Percentiles rank a stretch among this genome's conserved stretches.
These are phyloP conservation scores for Coelastrella sp. DNA, from an alignment of 139 green algal species.

Conservation along the genomic window DNA sequence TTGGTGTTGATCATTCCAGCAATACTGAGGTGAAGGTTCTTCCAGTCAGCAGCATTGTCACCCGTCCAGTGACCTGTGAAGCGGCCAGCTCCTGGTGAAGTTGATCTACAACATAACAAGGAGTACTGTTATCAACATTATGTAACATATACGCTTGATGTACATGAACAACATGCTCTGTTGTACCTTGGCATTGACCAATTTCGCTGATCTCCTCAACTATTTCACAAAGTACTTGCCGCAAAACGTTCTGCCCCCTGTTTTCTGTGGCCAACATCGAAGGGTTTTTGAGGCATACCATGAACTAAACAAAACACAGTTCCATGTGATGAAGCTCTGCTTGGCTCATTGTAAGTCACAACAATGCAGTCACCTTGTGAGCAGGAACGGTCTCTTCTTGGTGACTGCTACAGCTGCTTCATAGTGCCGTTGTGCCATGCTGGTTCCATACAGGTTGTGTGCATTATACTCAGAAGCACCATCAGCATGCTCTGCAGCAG, in stretches of 20 bases:
- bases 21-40: constrained; percentile 33
- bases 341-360: too few species aligned
- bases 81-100: constrained; percentile 33
- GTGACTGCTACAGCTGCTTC: constrained; percentile 21
- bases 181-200: too few species aligned
- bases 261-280: too few species aligned
- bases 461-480: constrained; percentile 57
- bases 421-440: constrained; percentile 41
- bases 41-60: constrained; percentile 38
- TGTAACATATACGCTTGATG: too few species aligned
- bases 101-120: too few species aligned
- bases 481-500: constrained; percentile 23
- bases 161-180: too few species aligned
- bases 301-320: too few species aligned
- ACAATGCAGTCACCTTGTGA: constrained; percentile 55
- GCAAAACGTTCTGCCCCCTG: too few species aligned
- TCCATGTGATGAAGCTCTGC: too few species aligned
- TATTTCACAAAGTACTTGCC: too few species aligned
- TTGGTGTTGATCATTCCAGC: constrained; percentile 44
- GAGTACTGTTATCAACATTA: background rate
- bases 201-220: too few species aligned
- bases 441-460: constrained; percentile 65
- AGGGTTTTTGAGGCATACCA: too few species aligned
- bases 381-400: constrained; percentile 57
- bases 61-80: constrained; percentile 43